Percentiles rank a stretch among this genome's conserved stretches.
Conservation (phyloP, 129 eudicot species). For the Sambucus nigra region DNA sequence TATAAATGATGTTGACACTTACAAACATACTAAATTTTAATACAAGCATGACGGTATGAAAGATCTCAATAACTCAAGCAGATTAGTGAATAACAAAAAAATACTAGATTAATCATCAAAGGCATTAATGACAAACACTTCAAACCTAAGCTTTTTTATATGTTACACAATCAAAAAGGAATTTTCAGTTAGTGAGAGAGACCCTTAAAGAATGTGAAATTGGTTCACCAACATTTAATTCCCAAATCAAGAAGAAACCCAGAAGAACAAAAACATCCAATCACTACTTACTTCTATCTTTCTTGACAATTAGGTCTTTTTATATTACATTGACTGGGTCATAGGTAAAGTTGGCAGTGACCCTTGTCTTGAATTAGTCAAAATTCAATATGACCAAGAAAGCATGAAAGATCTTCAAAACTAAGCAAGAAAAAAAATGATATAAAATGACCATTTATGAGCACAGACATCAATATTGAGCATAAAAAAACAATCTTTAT, state of each 20-base stretch:
- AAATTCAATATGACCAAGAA: background rate
- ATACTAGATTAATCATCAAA: too few species aligned
- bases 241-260: constrained; percentile 1
- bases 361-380: constrained; percentile 3
- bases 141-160: background rate
- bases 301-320: constrained; percentile 2
- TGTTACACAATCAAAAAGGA: background rate
- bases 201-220: constrained; percentile 3
- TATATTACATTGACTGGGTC: background rate
- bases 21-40: background rate
- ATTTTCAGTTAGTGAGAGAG: background rate
- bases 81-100: background rate
- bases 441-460: background rate
- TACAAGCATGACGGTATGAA: background rate
- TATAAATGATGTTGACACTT: background rate
- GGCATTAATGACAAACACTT: background rate
- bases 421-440: background rate
- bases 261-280: background rate
- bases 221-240: background rate
- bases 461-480: background rate
- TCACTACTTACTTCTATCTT: background rate
- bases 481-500: background rate
- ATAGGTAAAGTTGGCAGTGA: background rate
- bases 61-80: background rate
- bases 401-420: background rate